Evolutionary conservation across 495 filamentous ascomycete genomes (phyloP), one percentile per base, ranked within the genome.

Genomic region (Pyrenula aspistea): DNA sequence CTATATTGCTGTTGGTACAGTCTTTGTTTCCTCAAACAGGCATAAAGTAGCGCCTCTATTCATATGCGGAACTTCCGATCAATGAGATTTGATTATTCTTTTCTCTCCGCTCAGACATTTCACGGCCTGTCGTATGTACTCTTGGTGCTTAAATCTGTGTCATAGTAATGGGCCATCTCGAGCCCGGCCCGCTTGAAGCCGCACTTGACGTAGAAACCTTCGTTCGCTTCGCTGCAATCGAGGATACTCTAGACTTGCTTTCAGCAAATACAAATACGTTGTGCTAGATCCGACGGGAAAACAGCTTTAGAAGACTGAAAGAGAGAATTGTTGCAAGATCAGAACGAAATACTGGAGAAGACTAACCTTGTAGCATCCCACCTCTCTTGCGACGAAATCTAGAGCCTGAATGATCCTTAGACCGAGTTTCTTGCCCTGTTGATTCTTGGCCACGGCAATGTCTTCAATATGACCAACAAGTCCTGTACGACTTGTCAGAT

Each of bases 141-240:
- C n/a, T n/a, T n/a, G n/a, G n/a, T n/a, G n/a, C n/a, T n/a, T n/a
- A n/a, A n/a, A n/a, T n/a, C n/a, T n/a, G n/a, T 53, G 67, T 84
- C 86, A 70, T 92, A 91, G 68, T 96, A 95, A 71, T 95, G 91
- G 49, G 91, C 93, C 93, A 98, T 98, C 71, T 98, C 89, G 54
- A 96, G 71, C 10, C 93, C 93, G 22, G 91, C 94, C 51, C 91
- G 76, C 71, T 89, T 88, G 70, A 94, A 97, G 49, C 92, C 94
- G 68, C 93, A 98, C 80, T 98, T 98, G 62, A 95, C 82, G 69
- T 98, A 98, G 76, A 98, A 98, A 15, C 91, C 93, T 72, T 96
- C 90, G 69, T 98, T 98, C 61, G 86, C 72, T 66, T 89, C 85
- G 10, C 81, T 85, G 67, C 86, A 89, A 60, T 89, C 86, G 24